Evolutionary conservation across 2,329 filamentous ascomycete species (phyloP).

Genomic region (Cladosporium sp.): DNA sequence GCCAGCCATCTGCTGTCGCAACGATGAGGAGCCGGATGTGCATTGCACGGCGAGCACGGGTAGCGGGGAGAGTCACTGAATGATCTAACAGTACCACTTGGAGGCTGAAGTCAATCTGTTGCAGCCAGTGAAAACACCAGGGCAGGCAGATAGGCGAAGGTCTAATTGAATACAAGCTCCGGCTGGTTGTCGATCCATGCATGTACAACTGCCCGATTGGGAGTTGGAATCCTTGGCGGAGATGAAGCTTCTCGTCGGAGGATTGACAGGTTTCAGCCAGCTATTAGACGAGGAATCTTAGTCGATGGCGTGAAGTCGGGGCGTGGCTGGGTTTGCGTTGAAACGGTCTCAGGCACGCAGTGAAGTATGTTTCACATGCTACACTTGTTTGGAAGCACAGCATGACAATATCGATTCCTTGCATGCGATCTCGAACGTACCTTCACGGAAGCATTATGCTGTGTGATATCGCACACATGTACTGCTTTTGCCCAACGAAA

Average conservation of each 20-base stretch:
- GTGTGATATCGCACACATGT: not conserved
- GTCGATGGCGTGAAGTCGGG: not conserved
- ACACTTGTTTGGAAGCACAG: not conserved
- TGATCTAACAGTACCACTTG: not conserved
- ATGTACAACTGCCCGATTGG: constrained; percentile 1
- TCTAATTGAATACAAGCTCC: not conserved
- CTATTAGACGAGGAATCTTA: not conserved
- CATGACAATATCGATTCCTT: not conserved
- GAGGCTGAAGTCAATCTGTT: not conserved
- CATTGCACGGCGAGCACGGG: constrained; percentile 6
- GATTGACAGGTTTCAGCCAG: constrained; percentile 6
- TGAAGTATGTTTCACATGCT: not conserved
- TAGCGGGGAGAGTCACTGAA: not conserved
- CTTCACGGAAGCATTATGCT: not conserved
- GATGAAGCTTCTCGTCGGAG: not conserved
- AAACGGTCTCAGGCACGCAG: not conserved
- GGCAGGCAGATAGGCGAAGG: not conserved
- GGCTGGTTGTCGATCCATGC: not conserved
- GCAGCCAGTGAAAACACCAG: not conserved
- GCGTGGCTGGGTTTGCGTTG: not conserved
- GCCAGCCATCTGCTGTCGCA: constrained; percentile 11
- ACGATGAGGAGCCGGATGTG: constrained; percentile 17
- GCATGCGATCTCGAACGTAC: not conserved
- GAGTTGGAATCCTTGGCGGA: not conserved
- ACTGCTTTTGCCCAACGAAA: not conserved